Conservation (phyloP, 768 basidiomycete species). For the Tricholoma terreum region DNA sequence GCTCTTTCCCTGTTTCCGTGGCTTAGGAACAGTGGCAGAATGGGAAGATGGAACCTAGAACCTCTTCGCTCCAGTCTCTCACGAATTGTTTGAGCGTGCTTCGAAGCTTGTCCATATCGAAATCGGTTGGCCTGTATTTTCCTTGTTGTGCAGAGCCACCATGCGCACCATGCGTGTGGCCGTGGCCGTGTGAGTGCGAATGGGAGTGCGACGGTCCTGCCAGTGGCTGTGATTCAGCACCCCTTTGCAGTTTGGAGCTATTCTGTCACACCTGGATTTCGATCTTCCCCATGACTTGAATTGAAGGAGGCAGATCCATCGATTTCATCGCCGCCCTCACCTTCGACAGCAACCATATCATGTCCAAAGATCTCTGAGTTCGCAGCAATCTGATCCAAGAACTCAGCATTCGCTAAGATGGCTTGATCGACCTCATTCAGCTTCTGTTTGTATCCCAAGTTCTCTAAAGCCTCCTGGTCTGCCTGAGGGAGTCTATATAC, state of each 20-base stretch:
- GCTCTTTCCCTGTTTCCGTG: constrained; percentile 51
- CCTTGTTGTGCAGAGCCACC: constrained; percentile 17
- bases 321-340: constrained; percentile 12
- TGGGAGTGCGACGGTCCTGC: constrained; percentile 6
- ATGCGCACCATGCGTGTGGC: constrained; percentile 32
- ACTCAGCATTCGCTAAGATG: constrained; percentile 76
- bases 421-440: constrained; percentile 77
- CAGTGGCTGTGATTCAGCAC: not conserved
- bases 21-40: not conserved
- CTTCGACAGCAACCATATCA: constrained; percentile 34
- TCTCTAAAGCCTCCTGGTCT: constrained; percentile 67
- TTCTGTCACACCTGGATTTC: constrained; percentile 5
- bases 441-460: constrained; percentile 74
- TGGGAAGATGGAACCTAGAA: constrained; percentile 21
- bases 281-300: not conserved
- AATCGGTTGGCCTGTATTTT: constrained; percentile 55
- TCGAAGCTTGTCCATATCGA: constrained; percentile 86
- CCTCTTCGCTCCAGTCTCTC: constrained; percentile 89
- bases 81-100: constrained; percentile 93
- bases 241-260: not conserved
- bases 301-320: not conserved
- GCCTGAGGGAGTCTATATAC: constrained; percentile 63
- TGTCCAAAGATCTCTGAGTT: constrained; percentile 81
- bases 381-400: constrained; percentile 69
- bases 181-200: constrained; percentile 28